These are phyloP conservation scores for Copromyces sp. DNA, from an alignment of 495 filamentous ascomycete genomes.

Conservation along the genomic window DNA sequence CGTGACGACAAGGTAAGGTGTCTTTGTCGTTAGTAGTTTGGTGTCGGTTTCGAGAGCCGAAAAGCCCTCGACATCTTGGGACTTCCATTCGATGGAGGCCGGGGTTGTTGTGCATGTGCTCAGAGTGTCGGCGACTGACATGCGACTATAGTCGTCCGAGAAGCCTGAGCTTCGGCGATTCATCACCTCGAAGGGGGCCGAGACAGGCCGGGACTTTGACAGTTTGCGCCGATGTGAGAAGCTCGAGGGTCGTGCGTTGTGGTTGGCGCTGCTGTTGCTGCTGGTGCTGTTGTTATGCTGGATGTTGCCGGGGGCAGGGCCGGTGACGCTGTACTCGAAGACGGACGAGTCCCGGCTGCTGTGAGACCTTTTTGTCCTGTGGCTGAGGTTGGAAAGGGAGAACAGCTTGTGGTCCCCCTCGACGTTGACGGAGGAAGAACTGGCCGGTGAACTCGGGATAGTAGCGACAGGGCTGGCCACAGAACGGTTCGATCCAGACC, in stretches of 20 bases:
- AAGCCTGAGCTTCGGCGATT: constrained; percentile 16
- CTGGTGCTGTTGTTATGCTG: neutral
- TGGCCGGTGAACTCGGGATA: constrained; percentile 15
- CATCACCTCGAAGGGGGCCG: constrained; percentile 8
- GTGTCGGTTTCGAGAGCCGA: constrained; percentile 74
- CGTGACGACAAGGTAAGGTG: constrained; percentile 85
- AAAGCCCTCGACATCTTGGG: constrained; percentile 38
- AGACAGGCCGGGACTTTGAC: constrained; percentile 16
- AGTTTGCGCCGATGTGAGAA: constrained; percentile 11
- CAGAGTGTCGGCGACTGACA: constrained; percentile 15
- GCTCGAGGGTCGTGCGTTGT: neutral
- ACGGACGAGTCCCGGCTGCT: constrained; percentile 8
- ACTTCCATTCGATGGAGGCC: constrained; percentile 19
- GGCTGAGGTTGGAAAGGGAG: constrained; percentile 17
- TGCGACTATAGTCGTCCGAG: constrained; percentile 18
- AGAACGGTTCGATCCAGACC: constrained; percentile 12
- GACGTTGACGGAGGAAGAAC: constrained; percentile 2
- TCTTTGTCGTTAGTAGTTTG: constrained; percentile 73
- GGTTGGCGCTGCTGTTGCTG: constrained; percentile 2
- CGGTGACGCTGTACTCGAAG: neutral
- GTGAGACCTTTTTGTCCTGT: constrained; percentile 15
- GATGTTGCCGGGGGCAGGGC: constrained; percentile 1
- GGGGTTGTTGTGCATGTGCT: constrained; percentile 5
- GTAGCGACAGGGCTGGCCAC: constrained; percentile 7
- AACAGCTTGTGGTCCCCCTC: constrained; percentile 16